Evolutionary conservation across 192 early-diverging fungal species (phyloP), one percentile per base, ranked within the genome.

Genomic region (Umbelopsis sp.): DNA sequence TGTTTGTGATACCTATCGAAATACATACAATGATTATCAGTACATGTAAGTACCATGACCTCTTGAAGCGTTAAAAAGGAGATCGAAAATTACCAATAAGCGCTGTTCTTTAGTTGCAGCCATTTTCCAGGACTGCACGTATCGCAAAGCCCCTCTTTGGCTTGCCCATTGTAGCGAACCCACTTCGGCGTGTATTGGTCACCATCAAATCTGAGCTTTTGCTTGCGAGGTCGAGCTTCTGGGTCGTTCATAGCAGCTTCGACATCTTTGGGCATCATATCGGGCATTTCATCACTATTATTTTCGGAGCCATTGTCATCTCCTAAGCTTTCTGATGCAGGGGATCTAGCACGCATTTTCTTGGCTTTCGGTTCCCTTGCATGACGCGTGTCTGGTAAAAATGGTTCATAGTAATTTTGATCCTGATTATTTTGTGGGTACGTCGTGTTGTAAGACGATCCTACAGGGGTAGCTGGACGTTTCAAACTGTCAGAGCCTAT

Each of bases 91-190:
- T 80, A 90, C 93, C 93, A 95, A 70, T 82, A 95, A 18, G 93
- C 93, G 67, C 90, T 91, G 74, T 95, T 95, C 71, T 94, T 95
- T 21, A 95, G 85, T 70, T 95, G 92, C 49, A 95, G 82, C 92
- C 93, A 95, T 68, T 91, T 92, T 5, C 92, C 92, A 7, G 92
- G 91, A 51, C 80, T 75, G 69, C 93, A 95, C 5, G 88, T 86
- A 35, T 94, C 92, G 80, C 93, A 95, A 68, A 93, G 89, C 0
- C 93, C 93, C 66, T 94, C 93, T 74, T 93, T 94, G 33, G 83
- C 73, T 49, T 90, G 88, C 0, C 93, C 92, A 37, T 80, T 84
- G 70, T 86, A 85, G 66, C 92, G 82, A n/a, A 95, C 93, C 90
- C 89, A 92, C 70, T 87, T 85, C 9, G 93, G 93, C 16, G 93